These are phyloP conservation scores for Leccinum disarticulatum DNA, from an alignment of 768 basidiomycete species.

Conservation along the genomic window DNA sequence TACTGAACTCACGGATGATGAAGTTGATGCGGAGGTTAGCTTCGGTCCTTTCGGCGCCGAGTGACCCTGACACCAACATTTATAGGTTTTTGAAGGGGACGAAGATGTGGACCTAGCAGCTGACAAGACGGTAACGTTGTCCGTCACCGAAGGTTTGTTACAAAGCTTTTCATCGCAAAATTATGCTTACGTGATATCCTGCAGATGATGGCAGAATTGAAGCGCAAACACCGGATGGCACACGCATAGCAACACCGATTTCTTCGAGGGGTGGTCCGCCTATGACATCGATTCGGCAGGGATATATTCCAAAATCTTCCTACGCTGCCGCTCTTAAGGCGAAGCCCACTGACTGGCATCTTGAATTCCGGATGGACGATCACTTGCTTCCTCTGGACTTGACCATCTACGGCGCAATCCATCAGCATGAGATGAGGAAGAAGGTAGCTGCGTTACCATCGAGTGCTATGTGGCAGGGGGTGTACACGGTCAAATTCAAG, in stretches of 20 bases:
- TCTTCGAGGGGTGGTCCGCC: constrained; percentile 44
- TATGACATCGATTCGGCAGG: constrained; percentile 33
- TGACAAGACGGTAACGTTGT: constrained; percentile 86
- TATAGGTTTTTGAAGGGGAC: constrained; percentile 81
- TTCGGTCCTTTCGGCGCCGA: background rate
- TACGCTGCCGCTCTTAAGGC: constrained; percentile 94
- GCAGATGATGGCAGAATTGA: constrained; percentile 90
- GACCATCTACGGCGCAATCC: constrained; percentile 95
- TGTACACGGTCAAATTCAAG: constrained; percentile 91
- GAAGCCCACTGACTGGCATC: constrained; percentile 94
- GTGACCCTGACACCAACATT: constrained; percentile 15
- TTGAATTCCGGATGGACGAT: constrained; percentile 94
- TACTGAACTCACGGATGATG: constrained; percentile 82
- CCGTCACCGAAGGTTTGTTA: constrained; percentile 72
- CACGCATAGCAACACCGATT: constrained; percentile 86
- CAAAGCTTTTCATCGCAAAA: background rate
- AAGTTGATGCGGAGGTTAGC: constrained; percentile 71
- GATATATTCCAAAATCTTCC: constrained; percentile 51
- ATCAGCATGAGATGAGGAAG: constrained; percentile 85
- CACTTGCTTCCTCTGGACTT: constrained; percentile 79
- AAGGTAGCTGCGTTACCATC: constrained; percentile 61
- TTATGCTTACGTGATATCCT: constrained; percentile 7
- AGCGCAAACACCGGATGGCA: constrained; percentile 96
- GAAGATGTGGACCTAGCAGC: constrained; percentile 69
- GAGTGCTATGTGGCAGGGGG: constrained; percentile 82